A percentile compares a stretch with the other conserved stretches of the same genome.
Conservation (phyloP, 73 alveolate species). For the Paraurostyla sp. region DNA sequence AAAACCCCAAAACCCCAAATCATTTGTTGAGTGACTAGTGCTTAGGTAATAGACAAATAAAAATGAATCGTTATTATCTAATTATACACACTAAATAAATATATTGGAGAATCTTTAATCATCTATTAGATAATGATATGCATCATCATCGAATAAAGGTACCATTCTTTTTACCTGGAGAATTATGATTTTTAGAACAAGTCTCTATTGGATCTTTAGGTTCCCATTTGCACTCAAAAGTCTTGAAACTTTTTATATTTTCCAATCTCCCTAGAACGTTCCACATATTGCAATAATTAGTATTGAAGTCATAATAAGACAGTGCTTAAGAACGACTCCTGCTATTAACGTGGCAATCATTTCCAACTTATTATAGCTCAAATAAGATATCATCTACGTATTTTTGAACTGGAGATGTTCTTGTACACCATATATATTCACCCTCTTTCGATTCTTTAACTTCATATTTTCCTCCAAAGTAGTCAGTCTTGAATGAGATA, state of each 20-base stretch:
- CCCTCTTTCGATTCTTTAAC: background rate
- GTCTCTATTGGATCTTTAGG: background rate
- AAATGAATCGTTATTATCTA: too few species aligned
- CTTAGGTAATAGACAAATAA: too few species aligned
- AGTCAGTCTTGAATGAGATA: too few species aligned
- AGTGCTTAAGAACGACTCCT: background rate
- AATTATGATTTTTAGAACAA: background rate
- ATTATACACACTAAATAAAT: too few species aligned
- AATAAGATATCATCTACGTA: slow-evolving; percentile 36
- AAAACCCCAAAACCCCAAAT: too few species aligned
- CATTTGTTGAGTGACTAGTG: too few species aligned
- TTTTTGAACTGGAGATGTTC: slow-evolving; percentile 39
- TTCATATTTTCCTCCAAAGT: slow-evolving; percentile 3
- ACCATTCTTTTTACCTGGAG: too few species aligned
- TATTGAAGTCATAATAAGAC: slow-evolving; percentile 12
- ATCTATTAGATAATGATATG: too few species aligned
- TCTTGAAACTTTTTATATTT: background rate
- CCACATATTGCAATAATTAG: slow-evolving; percentile 44
- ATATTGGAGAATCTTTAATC: too few species aligned
- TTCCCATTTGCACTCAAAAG: background rate
- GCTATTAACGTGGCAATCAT: too few species aligned
- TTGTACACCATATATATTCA: background rate
- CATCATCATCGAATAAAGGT: too few species aligned
- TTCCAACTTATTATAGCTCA: background rate
- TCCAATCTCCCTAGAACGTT: background rate